phyloP scores from a whole-genome alignment of 495 filamentous ascomycete genomes.

The Amorphotheca resinae region DNA sequence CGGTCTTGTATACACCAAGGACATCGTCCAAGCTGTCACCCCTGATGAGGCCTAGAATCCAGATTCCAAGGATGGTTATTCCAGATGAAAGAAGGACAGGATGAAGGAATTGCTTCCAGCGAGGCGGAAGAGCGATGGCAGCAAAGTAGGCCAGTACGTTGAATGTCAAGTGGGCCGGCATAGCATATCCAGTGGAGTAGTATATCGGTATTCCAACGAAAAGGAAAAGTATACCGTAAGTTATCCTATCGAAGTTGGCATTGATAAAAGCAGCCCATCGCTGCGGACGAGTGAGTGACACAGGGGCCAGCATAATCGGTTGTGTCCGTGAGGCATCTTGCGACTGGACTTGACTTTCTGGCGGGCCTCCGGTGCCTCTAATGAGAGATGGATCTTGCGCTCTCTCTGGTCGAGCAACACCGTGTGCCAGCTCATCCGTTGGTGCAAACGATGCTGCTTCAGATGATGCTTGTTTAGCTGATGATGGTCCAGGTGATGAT shows the following conservation, averaged over 20 bases:
- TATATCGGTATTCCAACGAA: conserved; percentile 37
- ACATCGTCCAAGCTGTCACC: conserved; percentile 22
- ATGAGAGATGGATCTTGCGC: conserved; percentile 27
- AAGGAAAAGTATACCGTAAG: conserved; percentile 30
- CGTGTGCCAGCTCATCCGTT: conserved; percentile 10
- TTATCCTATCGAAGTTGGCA: conserved; percentile 28
- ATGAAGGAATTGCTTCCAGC: conserved; percentile 34
- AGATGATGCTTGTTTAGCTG: too few relatives aligned
- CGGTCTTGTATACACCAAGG: conserved; percentile 31
- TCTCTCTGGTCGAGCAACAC: conserved; percentile 15
- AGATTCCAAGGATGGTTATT: conserved; percentile 32
- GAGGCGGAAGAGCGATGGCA: conserved; percentile 32
- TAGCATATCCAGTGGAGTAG: conserved; percentile 36
- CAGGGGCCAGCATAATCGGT: conserved; percentile 22
- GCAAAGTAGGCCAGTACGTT: conserved; percentile 36
- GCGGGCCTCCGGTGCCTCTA: conserved; percentile 28
- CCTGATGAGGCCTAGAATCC: conserved; percentile 30
- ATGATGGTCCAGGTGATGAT: too few relatives aligned
- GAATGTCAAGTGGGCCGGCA: conserved; percentile 38
- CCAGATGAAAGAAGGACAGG: conserved; percentile 37
- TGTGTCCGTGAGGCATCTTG: neutral
- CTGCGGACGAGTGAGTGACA: conserved; percentile 30
- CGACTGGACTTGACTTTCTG: conserved; percentile 13
- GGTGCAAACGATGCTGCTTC: too few relatives aligned
- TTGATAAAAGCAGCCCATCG: conserved; percentile 32